Base-by-base conservation (phyloP, 23 red algal genomes). In the Pyropia haitanensis region DNA sequence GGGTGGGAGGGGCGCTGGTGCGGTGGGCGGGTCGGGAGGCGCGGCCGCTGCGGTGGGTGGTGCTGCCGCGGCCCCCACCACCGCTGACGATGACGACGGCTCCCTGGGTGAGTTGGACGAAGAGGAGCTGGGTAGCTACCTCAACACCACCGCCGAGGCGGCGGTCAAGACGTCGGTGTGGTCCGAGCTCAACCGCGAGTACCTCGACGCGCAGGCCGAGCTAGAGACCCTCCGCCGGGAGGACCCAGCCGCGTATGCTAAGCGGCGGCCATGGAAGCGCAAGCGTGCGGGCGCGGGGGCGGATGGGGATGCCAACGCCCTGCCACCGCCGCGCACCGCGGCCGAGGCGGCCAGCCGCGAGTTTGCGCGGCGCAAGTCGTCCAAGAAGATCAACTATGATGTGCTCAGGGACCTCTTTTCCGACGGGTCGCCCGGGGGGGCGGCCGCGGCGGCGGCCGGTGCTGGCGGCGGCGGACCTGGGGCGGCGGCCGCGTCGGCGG, bases 311-410 rank as follows among this genome's bases (percentile, higher is more conserved):
- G 34, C 64, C 51, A 13, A 46, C n/a, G 29, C 63, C 18, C 39
- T 46, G 10, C 39, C 39, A 9, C 39, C 39, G 8, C 39, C 39
- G 0, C 27, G 24, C 20, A 81, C 64, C 51, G 72, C 64, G 4
- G 61, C 63, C 51, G 64, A 88, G 46, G 63, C 75, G 27, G 85
- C 56, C 19, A 49, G 54, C 51, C 3, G 50, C 22, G 68, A 66
- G 63, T 70, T 71, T 31, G 44, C 57, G 18, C 49, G 58, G 24
- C 76, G 72, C 19, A 89, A 89, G 56, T 56, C 70, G 23, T 89
- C 85, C 12, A 89, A 80, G 56, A 89, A 89, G 57, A 64, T 89
- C 23, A 89, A 89, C 49, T 89, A 89, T 54, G 53, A 71, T 20
- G 68, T 71, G 63, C 68, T 89, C 17, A 58, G 71, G 30, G 51